These are phyloP conservation scores for Pythium myriotylum DNA, from an alignment of 352 stramenopile genomes.

Conservation along the genomic window DNA sequence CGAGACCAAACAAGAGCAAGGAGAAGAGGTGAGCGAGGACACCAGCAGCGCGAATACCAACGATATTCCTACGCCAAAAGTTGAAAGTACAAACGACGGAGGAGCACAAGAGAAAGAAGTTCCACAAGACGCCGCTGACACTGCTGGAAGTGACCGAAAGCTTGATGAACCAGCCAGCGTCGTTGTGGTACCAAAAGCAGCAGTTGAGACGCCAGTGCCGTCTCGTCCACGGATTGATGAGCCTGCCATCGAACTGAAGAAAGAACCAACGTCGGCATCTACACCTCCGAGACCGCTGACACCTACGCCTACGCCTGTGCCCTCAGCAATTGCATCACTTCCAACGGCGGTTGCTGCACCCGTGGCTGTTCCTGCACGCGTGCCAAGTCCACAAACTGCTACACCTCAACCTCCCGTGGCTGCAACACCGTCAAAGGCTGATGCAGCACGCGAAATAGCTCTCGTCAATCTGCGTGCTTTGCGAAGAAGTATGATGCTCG, in stretches of 20 bases:
- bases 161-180: no score
- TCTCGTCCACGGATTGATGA: background rate
- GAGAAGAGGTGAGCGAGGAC: no score
- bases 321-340: background rate
- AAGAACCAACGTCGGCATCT: background rate
- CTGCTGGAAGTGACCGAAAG: no score
- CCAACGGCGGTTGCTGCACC: background rate
- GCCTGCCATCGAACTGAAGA: slow-evolving; percentile 7
- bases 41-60: no score
- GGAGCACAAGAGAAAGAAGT: no score
- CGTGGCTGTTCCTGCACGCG: background rate
- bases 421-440: slow-evolving; percentile 11
- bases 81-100: no score
- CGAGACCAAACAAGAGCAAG: no score
- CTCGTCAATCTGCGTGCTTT: slow-evolving; percentile 50
- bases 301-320: background rate
- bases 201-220: no score
- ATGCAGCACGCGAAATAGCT: slow-evolving; percentile 39
- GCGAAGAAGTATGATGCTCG: slow-evolving; percentile 72
- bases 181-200: no score
- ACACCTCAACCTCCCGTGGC: background rate
- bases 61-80: no score
- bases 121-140: no score
- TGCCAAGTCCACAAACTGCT: background rate
- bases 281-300: no score